Conservation (phyloP, 108 stramenopile genomes). For the Skeletonema potamos region DNA sequence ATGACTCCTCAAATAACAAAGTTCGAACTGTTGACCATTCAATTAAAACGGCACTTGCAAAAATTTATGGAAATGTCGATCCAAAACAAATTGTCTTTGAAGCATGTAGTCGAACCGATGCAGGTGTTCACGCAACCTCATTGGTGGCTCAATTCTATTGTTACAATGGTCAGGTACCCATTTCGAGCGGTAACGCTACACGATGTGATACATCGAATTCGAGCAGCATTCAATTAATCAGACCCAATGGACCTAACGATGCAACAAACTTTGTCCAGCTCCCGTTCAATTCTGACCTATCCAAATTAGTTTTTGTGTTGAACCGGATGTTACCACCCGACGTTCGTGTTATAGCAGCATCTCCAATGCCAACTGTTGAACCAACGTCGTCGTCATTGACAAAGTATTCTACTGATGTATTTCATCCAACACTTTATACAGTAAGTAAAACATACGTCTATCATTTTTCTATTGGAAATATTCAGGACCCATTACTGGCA, state of each 20-base stretch:
- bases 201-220: not conserved
- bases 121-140: constrained; percentile 75
- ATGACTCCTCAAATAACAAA: constrained; percentile 6
- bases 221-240: constrained; percentile 4
- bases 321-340: constrained; percentile 83
- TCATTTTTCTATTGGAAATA: constrained; percentile 53
- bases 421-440: constrained; percentile 77
- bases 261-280: constrained; percentile 56
- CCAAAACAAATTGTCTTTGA: constrained; percentile 62
- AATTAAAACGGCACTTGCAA: constrained; percentile 57
- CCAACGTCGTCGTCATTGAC: constrained; percentile 4
- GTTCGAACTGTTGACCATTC: constrained; percentile 47
- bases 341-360: constrained; percentile 59
- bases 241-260: constrained; percentile 59
- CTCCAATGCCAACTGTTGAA: constrained; percentile 35
- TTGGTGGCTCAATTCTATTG: constrained; percentile 79
- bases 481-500: constrained; percentile 65
- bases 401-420: constrained; percentile 18
- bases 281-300: constrained; percentile 59
- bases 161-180: constrained; percentile 3
- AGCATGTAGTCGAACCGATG: constrained; percentile 83
- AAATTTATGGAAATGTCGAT: constrained; percentile 76
- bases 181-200: not conserved
- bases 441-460: constrained; percentile 72
- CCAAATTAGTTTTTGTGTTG: constrained; percentile 62